These are phyloP conservation scores for Microdochium bolleyi DNA, from an alignment of 2,329 filamentous ascomycete species.

Conservation along the genomic window DNA sequence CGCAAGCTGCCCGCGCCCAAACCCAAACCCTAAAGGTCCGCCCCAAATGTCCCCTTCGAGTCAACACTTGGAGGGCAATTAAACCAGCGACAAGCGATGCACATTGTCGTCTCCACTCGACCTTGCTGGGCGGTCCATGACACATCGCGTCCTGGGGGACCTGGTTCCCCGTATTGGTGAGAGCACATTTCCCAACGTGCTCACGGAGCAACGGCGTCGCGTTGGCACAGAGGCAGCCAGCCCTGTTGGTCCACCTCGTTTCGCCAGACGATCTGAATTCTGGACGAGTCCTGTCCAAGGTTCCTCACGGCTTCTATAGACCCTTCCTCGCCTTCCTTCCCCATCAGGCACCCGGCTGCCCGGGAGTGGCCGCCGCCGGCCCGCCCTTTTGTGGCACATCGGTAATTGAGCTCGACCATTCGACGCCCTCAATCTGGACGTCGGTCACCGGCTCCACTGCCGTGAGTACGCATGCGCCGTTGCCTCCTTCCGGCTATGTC, in stretches of 20 bases:
- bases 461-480: too few relatives aligned
- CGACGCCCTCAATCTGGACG: too few relatives aligned
- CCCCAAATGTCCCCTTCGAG: not conserved
- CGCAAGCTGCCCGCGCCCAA: not conserved
- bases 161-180: too few relatives aligned
- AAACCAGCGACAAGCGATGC: not conserved
- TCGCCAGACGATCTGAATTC: too few relatives aligned
- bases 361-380: not conserved
- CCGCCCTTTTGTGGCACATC: not conserved
- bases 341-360: not conserved
- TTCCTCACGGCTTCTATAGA: not conserved
- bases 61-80: not conserved
- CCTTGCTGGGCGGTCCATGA: not conserved
- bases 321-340: not conserved
- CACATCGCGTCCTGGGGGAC: too few relatives aligned
- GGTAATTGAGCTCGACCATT: not conserved
- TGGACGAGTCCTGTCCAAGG: not conserved
- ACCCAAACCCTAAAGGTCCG: not conserved
- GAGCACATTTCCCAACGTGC: too few relatives aligned
- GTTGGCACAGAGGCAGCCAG: too few relatives aligned
- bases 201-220: too few relatives aligned
- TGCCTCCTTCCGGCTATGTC: too few relatives aligned
- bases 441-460: too few relatives aligned
- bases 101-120: not conserved
- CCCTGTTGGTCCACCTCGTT: too few relatives aligned